Evolutionary conservation across 192 early-diverging fungal species (phyloP).

Genomic region (Podila clonocystis): DNA sequence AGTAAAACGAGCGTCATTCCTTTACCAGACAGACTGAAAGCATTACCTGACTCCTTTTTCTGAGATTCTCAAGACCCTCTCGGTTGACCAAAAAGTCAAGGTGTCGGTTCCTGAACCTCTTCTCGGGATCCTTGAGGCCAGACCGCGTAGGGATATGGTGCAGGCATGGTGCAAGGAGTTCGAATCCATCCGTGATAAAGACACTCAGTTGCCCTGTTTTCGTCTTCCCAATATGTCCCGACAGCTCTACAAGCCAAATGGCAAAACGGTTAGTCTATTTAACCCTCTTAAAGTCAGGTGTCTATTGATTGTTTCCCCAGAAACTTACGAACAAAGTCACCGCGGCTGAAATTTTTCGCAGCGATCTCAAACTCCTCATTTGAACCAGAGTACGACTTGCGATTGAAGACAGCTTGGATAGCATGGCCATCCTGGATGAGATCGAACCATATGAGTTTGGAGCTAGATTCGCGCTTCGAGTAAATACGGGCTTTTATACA

Average conservation of each 20-base stretch:
- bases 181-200: conserved; percentile 60
- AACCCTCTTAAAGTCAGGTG: background rate
- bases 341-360: conserved; percentile 61
- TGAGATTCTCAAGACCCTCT: conserved; percentile 57
- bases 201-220: conserved; percentile 75
- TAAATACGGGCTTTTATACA: conserved; percentile 65
- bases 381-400: conserved; percentile 47
- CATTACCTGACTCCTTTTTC: conserved; percentile 63
- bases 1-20: background rate
- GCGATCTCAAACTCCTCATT: conserved; percentile 53
- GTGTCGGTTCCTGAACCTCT: conserved; percentile 76
- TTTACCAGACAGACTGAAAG: no score
- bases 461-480: conserved; percentile 74
- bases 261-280: background rate
- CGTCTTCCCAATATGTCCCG: conserved; percentile 76
- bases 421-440: conserved; percentile 65
- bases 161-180: conserved; percentile 76
- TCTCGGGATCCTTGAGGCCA: conserved; percentile 70
- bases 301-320: background rate
- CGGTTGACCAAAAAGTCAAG: conserved; percentile 82
- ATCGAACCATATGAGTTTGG: conserved; percentile 80
- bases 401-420: conserved; percentile 76
- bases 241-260: conserved; percentile 29
- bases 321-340: conserved; percentile 72
- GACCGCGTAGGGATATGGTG: conserved; percentile 70